Evolutionary conservation across 805 yeast genomes (phyloP).

Genomic region (Myxozyma neotropica): DNA sequence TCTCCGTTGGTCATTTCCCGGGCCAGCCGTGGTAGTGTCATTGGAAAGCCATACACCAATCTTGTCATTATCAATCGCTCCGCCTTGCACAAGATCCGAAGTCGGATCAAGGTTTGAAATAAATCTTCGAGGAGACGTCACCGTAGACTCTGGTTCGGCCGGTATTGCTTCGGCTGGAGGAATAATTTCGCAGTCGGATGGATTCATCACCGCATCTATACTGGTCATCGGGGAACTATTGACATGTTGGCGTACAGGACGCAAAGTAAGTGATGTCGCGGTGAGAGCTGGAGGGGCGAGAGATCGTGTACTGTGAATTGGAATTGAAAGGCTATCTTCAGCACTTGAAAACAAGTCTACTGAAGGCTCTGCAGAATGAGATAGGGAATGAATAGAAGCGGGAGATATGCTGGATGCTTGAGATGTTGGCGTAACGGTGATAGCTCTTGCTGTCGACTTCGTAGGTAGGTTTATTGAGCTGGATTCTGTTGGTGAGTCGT

Average conservation of each 20-base stretch:
- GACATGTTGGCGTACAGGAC: background rate
- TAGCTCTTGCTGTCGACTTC: background rate
- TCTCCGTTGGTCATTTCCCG: constrained; percentile 8
- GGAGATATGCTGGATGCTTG: too few species aligned
- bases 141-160: constrained; percentile 14
- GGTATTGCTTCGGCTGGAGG: constrained; percentile 23
- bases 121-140: constrained; percentile 26
- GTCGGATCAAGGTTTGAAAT: constrained; percentile 36
- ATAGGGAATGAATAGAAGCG: too few species aligned
- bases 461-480: background rate
- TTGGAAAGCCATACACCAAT: constrained; percentile 36
- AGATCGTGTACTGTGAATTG: background rate
- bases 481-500: background rate
- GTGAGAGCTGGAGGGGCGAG: background rate
- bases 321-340: too few species aligned
- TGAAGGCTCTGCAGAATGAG: too few species aligned
- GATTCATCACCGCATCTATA: constrained; percentile 21
- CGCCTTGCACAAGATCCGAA: constrained; percentile 34
- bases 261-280: background rate
- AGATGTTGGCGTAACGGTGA: background rate
- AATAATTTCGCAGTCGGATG: constrained; percentile 14
- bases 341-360: too few species aligned
- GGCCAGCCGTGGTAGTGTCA: constrained; percentile 4
- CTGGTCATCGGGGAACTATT: constrained; percentile 15
- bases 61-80: constrained; percentile 31